Evolutionary conservation across 179 eudicot species (phyloP), one percentile per base, ranked within the genome.

Genomic region (Sideroxylon spinosum): DNA sequence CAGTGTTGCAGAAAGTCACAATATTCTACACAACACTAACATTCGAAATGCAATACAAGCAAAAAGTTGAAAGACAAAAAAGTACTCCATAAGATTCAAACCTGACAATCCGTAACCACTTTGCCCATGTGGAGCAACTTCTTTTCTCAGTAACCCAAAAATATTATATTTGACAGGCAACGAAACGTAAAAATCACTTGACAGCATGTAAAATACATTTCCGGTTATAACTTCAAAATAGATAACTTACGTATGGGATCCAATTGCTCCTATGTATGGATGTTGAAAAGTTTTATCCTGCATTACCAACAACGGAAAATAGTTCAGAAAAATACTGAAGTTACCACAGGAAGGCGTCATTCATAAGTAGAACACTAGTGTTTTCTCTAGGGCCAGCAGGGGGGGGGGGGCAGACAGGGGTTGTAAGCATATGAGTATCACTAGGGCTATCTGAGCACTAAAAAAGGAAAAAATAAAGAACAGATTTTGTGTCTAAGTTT

Each of bases 231-330:
- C 29, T 10, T 67, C 13, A 68, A 63, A 37, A 32, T 1, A 61
- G 76, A 75, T 67, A 78, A 84, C 99, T 89, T 85, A 95, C 99
- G 99, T 95, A 77, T 95, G 99, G 46, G 99, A 78, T 77, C 97
- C 95, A 50, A 95, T 81, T 11, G 89, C 98, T 53, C 93, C 90
- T 81, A 95, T 78, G 79, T 95, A 95, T 44, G 89, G 83, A 91
- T 93, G 97, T 82, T 91, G 93, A 81, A 95, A 95, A 55, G 99
- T 95, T 88, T 95, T 92, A 84, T 93, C 97, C 99, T 95, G 84
- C 88, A 90, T 74, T 62, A 78, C 71, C 68, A 79, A 71, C 19
- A 57, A 75, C 69, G 44, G 77, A 77, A 77, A 49, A 77, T 50
- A 55, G n/a, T 12, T 48, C 20, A 61, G 64, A 19, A 44, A 28